These are phyloP conservation scores for Flaveria robusta DNA, from an alignment of 129 eudicot species.

Conservation along the genomic window DNA sequence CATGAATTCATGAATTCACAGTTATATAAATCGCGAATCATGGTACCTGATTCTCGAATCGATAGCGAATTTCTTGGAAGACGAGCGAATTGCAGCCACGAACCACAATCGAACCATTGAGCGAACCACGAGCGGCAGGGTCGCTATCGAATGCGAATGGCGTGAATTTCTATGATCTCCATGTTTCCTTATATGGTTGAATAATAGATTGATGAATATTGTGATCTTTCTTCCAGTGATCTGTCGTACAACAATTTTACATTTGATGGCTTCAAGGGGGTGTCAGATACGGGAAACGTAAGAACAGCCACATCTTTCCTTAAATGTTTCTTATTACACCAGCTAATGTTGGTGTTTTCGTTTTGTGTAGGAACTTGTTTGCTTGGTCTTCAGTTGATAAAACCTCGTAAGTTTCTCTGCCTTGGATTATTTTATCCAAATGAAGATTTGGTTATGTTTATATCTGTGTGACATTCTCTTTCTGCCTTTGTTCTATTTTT, in stretches of 20 bases:
- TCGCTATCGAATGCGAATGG: too few species aligned
- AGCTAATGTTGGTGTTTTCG: not conserved
- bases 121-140: too few species aligned
- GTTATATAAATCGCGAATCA: too few species aligned
- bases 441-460: not conserved
- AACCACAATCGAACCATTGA: too few species aligned
- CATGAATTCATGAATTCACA: too few species aligned
- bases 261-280: conserved; percentile 19
- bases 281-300: conserved; percentile 52
- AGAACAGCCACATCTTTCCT: conserved; percentile 21
- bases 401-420: conserved; percentile 40
- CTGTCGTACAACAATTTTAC: conserved; percentile 59
- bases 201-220: not conserved
- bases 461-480: not conserved
- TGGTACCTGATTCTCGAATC: too few species aligned
- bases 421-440: conserved; percentile 18
- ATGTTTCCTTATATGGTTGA: too few species aligned
- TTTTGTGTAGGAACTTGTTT: conserved; percentile 44
- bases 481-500: not conserved
- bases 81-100: too few species aligned
- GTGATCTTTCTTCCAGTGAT: conserved; percentile 34
- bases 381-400: conserved; percentile 31
- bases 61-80: too few species aligned
- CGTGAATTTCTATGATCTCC: not conserved
- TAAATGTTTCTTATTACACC: not conserved